phyloP scores from a whole-genome alignment of 768 basidiomycete species.

The Neoboletus magnificus region DNA sequence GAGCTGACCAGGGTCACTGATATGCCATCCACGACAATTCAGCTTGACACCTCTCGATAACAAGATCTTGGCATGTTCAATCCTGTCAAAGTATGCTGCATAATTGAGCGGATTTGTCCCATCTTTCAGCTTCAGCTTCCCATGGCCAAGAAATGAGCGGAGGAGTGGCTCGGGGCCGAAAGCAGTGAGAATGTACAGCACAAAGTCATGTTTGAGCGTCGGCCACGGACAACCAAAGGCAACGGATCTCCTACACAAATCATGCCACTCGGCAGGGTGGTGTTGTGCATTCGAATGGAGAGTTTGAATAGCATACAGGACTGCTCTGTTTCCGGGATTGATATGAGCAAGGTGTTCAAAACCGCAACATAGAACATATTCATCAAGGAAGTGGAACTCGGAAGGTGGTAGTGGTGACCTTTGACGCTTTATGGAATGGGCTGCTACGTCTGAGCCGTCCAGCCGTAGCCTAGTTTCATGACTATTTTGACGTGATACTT shows the following conservation, averaged over 20 bases:
- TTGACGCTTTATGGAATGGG: neutral
- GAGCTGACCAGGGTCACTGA: neutral
- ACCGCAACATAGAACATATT: neutral
- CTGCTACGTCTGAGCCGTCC: neutral
- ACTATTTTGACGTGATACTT: neutral
- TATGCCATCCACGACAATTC: neutral
- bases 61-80: neutral
- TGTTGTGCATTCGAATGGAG: neutral
- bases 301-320: neutral
- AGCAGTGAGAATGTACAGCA: neutral
- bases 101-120: conserved; percentile 4
- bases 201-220: neutral
- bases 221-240: neutral
- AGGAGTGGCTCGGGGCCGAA: neutral
- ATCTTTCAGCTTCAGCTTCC: neutral
- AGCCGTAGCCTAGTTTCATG: too few relatives aligned
- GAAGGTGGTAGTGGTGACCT: neutral
- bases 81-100: neutral
- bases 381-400: neutral
- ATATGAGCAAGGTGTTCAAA: conserved; percentile 1
- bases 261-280: neutral
- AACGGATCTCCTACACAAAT: neutral
- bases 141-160: neutral
- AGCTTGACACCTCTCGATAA: neutral
- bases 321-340: neutral